Percentiles rank a stretch among this genome's conserved stretches.
These are phyloP conservation scores for Candida khao-thaluensis DNA, from an alignment of 805 yeast species.

Conservation along the genomic window DNA sequence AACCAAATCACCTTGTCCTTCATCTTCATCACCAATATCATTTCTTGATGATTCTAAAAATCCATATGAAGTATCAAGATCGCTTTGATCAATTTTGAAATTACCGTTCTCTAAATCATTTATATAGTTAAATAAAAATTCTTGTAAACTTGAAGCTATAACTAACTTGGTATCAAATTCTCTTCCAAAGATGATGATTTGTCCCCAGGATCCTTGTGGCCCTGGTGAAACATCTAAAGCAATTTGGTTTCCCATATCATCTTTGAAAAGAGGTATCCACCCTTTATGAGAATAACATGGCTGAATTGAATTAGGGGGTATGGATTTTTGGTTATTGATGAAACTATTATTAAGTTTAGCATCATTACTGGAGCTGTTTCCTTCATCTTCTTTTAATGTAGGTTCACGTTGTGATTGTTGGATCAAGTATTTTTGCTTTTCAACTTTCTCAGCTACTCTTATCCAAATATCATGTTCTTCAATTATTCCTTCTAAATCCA, in stretches of 20 bases:
- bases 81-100: constrained; percentile 37
- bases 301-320: constrained; percentile 40
- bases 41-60: constrained; percentile 36
- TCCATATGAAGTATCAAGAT: constrained; percentile 33
- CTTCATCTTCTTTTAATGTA: constrained; percentile 10
- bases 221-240: constrained; percentile 45
- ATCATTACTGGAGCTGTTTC: constrained; percentile 18
- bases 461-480: constrained; percentile 44
- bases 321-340: constrained; percentile 34
- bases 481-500: constrained; percentile 42
- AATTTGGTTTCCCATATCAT: constrained; percentile 42
- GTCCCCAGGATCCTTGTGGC: constrained; percentile 41
- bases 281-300: constrained; percentile 35
- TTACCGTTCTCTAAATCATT: constrained; percentile 43
- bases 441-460: constrained; percentile 40
- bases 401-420: constrained; percentile 24
- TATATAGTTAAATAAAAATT: constrained; percentile 38
- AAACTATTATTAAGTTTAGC: constrained; percentile 23
- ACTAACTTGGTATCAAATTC: constrained; percentile 45
- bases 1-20: constrained; percentile 42
- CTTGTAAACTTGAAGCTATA: constrained; percentile 37
- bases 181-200: constrained; percentile 43
- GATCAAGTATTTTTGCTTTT: constrained; percentile 32
- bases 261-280: constrained; percentile 44
- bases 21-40: constrained; percentile 47